These are phyloP conservation scores for Boletus subparvulus DNA, from an alignment of 768 basidiomycete species.

Conservation along the genomic window DNA sequence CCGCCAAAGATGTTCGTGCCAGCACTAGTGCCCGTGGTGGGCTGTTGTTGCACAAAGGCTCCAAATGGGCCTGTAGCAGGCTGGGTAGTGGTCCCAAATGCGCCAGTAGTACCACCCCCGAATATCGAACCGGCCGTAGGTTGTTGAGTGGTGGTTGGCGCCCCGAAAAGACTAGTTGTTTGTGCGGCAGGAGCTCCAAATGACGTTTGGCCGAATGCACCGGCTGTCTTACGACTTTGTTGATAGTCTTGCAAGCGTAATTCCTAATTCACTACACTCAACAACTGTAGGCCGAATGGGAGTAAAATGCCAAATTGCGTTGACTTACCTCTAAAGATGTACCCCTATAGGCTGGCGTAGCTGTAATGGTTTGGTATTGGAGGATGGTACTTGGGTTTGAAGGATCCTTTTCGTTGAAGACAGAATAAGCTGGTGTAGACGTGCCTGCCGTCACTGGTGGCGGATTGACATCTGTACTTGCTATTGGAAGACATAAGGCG, in stretches of 20 bases:
- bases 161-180: conserved; percentile 27
- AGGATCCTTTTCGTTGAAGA: conserved; percentile 66
- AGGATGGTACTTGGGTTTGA: conserved; percentile 44
- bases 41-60: conserved; percentile 36
- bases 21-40: conserved; percentile 32
- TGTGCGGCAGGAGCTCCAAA: conserved; percentile 29
- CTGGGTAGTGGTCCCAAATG: conserved; percentile 29
- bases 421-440: conserved; percentile 59
- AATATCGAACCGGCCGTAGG: conserved; percentile 34
- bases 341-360: conserved; percentile 75
- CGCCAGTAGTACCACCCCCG: conserved; percentile 19
- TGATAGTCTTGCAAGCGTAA: conserved; percentile 73
- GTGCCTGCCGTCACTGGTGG: conserved; percentile 70
- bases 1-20: conserved; percentile 45
- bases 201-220: conserved; percentile 55
- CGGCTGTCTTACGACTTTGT: conserved; percentile 70
- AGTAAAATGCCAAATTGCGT: conserved; percentile 3
- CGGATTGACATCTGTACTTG: conserved; percentile 37
- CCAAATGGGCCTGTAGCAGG: conserved; percentile 32
- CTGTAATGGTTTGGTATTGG: conserved; percentile 81
- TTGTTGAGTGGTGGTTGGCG: conserved; percentile 27
- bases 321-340: conserved; percentile 69
- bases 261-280: conserved; percentile 47
- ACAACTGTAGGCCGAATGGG: neutral
- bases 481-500: conserved; percentile 23